Evolutionary conservation across 345 rosid species (phyloP), one percentile per base, ranked within the genome.

Genomic region (Moringa oleifera): DNA sequence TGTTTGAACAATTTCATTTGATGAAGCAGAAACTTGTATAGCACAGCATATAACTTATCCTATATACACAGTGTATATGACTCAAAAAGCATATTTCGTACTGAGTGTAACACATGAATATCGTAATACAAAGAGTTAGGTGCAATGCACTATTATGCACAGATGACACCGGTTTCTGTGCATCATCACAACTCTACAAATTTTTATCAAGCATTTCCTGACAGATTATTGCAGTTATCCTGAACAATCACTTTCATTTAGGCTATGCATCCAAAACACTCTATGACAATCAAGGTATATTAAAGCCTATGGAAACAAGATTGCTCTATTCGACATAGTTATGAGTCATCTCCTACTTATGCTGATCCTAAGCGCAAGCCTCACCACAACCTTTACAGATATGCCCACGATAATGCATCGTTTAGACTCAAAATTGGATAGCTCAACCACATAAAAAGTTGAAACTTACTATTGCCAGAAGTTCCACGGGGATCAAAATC

Each of bases 401-500:
- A 41, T 9, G 17, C 12, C 6, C 47, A 41, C 47, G 12, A 41
- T 16, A 41, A 41, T 4, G 47, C 47, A 41, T 9, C 33, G 3
- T 28, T 28, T 28, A 2, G 33, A 3, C 33, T 28, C 8, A 28
- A 28, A 28, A 28, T n/a, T 8, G 8, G 8, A 3, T 8, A 28
- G 8, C 33, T 28, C 3, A 3, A 28, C 3, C 33, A 28, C 33
- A 28, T 41, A 41, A 41, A 41, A 41, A 11, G 6, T 4, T 9
- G 60, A 13, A 57, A 81, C 97, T 79, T 83, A 95, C 97, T 87
- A 31, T 82, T 72, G 58, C 73, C 73, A 47, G 87, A 83, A 51
- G 81, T 87, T 79, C 94, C 97, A 53, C 97, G 90, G 51, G 97
- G 99, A 83, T 91, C 93, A 63, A 94, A 94, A 82, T 93, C 97